phyloP scores from a whole-genome alignment of 2,329 filamentous ascomycete species.

The Myriosclerotinia curreyana region DNA sequence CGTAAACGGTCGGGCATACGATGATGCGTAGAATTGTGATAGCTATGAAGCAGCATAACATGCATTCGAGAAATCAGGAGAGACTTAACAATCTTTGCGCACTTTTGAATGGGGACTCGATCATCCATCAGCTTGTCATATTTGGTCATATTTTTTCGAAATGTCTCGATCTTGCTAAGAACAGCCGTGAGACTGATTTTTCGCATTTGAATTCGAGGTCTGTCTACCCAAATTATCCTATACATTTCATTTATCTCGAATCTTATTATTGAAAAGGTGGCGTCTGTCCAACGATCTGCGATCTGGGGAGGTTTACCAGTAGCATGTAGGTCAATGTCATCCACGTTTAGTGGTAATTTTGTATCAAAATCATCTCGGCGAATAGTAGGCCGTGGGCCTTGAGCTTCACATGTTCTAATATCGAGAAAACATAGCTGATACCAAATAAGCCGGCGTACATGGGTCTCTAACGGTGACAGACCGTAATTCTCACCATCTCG shows the following conservation, averaged over 20 bases:
- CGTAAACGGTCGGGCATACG: constrained; percentile 60
- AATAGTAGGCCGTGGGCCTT: constrained; percentile 68
- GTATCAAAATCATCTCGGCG: constrained; percentile 74
- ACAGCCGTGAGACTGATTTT: constrained; percentile 61
- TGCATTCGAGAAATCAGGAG: constrained; percentile 62
- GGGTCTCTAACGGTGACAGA: constrained; percentile 64
- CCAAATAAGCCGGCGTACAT: constrained; percentile 71
- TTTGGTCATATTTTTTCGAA: constrained; percentile 61
- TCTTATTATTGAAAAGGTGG: constrained; percentile 64
- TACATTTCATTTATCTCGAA: constrained; percentile 74
- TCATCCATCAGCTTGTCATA: constrained; percentile 63
- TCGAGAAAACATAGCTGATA: constrained; percentile 76
- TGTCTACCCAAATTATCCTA: constrained; percentile 66
- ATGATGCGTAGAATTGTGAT: constrained; percentile 46
- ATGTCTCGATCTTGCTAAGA: constrained; percentile 66
- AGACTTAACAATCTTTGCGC: constrained; percentile 62
- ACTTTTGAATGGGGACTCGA: constrained; percentile 57
- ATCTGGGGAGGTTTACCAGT: constrained; percentile 43
- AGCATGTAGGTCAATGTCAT: constrained; percentile 59
- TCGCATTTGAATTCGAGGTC: constrained; percentile 60
- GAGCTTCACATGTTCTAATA: constrained; percentile 69
- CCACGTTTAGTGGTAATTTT: constrained; percentile 65
- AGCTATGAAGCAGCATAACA: constrained; percentile 64
- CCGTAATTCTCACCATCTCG: constrained; percentile 63
- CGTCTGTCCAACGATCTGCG: constrained; percentile 59